These are phyloP conservation scores for Ganoderma leucocontextum DNA, from an alignment of 1,284 basidiomycete genomes.

Conservation along the genomic window DNA sequence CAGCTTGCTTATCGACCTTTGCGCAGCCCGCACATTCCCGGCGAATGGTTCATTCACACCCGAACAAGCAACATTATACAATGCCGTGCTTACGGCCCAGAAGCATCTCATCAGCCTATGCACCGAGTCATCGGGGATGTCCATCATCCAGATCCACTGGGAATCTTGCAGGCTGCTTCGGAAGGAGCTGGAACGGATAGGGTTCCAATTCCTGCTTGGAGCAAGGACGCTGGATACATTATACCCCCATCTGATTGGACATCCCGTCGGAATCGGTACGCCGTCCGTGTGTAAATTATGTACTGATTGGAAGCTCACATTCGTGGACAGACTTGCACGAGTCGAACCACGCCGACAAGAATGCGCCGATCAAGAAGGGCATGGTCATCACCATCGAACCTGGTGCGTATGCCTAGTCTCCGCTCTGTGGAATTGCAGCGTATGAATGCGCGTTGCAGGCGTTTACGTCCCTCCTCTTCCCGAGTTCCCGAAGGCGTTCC, in stretches of 20 bases:
- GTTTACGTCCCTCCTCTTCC: constrained; percentile 85
- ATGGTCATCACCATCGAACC: constrained; percentile 92
- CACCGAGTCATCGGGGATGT: constrained; percentile 60
- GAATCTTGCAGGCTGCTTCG: constrained; percentile 76
- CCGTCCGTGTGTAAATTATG: constrained; percentile 25
- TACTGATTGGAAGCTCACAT: constrained; percentile 12
- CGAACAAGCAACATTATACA: constrained; percentile 90
- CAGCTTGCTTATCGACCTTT: constrained; percentile 2
- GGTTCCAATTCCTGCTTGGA: constrained; percentile 66
- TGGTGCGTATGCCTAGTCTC: no score
- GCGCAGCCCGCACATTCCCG: constrained; percentile 87
- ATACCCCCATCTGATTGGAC: constrained; percentile 89
- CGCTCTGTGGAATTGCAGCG: no score
- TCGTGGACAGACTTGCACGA: constrained; percentile 77
- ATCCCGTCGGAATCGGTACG: constrained; percentile 86
- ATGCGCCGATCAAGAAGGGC: constrained; percentile 65
- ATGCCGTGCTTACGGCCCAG: constrained; percentile 81
- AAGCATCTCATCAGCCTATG: constrained; percentile 74
- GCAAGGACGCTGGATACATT: constrained; percentile 77
- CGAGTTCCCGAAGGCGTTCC: constrained; percentile 85
- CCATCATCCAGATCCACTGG: constrained; percentile 83
- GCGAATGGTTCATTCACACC: constrained; percentile 81
- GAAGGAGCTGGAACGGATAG: constrained; percentile 83
- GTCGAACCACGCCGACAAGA: constrained; percentile 60
- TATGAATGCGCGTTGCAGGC: constrained; percentile 47